Percentiles rank a stretch among this genome's conserved stretches.
These are phyloP conservation scores for Exophiala xenobiotica DNA, from an alignment of 2,329 filamentous ascomycete genomes.

Conservation along the genomic window DNA sequence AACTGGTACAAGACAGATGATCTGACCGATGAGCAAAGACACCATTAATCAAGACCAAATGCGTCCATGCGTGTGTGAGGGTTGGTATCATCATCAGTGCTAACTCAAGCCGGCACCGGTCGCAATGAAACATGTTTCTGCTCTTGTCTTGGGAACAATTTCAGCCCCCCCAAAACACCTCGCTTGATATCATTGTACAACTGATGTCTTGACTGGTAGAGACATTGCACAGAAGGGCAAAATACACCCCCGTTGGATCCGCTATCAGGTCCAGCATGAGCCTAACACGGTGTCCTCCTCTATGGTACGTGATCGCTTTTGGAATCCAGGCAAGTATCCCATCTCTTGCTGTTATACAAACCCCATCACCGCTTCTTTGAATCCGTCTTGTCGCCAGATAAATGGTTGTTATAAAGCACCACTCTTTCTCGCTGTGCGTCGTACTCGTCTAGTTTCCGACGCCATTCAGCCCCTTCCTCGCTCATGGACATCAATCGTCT, in stretches of 20 bases:
- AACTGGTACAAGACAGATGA: too few relatives aligned
- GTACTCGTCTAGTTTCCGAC: conserved; percentile 54
- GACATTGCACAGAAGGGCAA: background rate
- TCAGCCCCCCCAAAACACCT: background rate
- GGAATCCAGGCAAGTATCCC: background rate
- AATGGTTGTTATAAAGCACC: conserved; percentile 26
- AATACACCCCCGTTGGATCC: background rate
- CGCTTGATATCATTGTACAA: background rate
- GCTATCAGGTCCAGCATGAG: background rate
- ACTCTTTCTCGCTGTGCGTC: conserved; percentile 46
- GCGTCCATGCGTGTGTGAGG: too few relatives aligned
- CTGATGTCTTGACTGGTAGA: background rate
- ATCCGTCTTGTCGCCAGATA: background rate
- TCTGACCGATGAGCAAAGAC: too few relatives aligned
- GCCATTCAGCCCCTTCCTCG: conserved; percentile 58
- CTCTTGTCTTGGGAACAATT: background rate
- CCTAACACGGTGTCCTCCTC: background rate
- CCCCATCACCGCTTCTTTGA: background rate
- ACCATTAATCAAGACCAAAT: too few relatives aligned
- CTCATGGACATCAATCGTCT: conserved; percentile 48
- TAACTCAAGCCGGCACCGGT: too few relatives aligned
- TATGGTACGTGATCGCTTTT: background rate
- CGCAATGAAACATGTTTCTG: conserved; percentile 17
- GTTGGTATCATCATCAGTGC: too few relatives aligned
- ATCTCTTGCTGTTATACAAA: conserved; percentile 10